A percentile compares a stretch with the other conserved stretches of the same genome.
Conservation (phyloP, 768 basidiomycete species). For the Naganishia onofrii region DNA sequence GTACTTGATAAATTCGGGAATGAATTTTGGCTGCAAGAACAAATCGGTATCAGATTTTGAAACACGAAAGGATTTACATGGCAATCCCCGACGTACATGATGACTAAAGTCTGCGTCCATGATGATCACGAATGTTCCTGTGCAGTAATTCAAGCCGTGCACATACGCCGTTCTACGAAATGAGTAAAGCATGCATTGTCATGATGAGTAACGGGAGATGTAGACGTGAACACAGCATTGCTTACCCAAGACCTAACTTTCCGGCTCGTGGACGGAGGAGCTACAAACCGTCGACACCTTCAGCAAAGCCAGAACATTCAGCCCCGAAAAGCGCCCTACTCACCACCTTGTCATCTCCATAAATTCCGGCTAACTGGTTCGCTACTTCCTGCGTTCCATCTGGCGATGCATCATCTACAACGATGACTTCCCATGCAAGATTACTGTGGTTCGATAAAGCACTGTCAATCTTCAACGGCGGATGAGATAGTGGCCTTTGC, state of each 20-base stretch:
- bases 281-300: neutral
- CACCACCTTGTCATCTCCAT: conserved; percentile 75
- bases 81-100: conserved; percentile 61
- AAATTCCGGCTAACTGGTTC: conserved; percentile 68
- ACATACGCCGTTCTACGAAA: conserved; percentile 77
- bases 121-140: conserved; percentile 89
- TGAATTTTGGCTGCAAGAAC: conserved; percentile 77
- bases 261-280: conserved; percentile 80
- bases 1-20: conserved; percentile 84
- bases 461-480: neutral
- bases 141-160: conserved; percentile 82
- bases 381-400: conserved; percentile 91
- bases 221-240: too few species aligned
- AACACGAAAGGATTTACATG: neutral
- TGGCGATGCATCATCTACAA: conserved; percentile 89
- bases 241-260: conserved; percentile 84
- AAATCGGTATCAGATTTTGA: neutral
- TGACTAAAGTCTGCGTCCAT: conserved; percentile 98
- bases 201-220: too few species aligned
- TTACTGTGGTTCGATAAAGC: conserved; percentile 54
- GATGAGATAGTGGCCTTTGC: neutral
- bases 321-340: neutral
- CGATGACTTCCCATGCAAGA: conserved; percentile 79
- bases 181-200: neutral
- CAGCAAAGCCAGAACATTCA: too few species aligned